Conservation (phyloP, 2,329 filamentous ascomycete genomes). For the Xylaria multiplex region DNA sequence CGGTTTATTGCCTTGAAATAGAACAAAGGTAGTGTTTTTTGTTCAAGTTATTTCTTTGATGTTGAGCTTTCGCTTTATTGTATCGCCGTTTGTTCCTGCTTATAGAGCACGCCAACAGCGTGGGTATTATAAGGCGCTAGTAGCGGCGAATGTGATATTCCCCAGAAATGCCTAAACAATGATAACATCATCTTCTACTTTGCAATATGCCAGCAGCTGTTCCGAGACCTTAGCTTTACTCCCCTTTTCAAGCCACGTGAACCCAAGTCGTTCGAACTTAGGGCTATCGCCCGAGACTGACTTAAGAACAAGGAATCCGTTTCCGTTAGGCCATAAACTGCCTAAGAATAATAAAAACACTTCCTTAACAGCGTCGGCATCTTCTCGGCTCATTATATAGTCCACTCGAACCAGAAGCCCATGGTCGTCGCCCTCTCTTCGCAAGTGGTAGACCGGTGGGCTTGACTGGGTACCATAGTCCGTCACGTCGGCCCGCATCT, state of each 20-base stretch:
- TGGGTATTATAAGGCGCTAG: too few species aligned
- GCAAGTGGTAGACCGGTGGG: conserved; percentile 17
- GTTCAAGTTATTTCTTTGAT: too few species aligned
- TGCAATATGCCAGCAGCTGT: background rate
- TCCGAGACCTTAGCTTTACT: background rate
- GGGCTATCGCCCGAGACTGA: background rate
- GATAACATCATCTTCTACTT: conserved; percentile 1
- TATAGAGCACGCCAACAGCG: too few species aligned
- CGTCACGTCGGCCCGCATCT: background rate
- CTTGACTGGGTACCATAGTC: background rate
- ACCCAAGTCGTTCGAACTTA: conserved; percentile 26
- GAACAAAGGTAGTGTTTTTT: too few species aligned
- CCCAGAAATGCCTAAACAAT: background rate
- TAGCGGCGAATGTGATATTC: background rate
- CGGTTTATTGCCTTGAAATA: too few species aligned
- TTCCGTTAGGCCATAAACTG: conserved; percentile 5
- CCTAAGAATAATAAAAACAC: conserved; percentile 27
- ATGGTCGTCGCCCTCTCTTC: background rate
- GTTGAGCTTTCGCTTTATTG: too few species aligned
- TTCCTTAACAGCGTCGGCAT: conserved; percentile 4
- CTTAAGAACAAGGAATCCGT: conserved; percentile 20
- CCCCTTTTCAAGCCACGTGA: background rate
- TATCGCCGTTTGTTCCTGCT: too few species aligned
- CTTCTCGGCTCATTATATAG: conserved; percentile 22
- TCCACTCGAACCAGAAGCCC: background rate